These are phyloP conservation scores for Aspergillus vadensis DNA, from an alignment of 2,329 filamentous ascomycete genomes.

Conservation along the genomic window DNA sequence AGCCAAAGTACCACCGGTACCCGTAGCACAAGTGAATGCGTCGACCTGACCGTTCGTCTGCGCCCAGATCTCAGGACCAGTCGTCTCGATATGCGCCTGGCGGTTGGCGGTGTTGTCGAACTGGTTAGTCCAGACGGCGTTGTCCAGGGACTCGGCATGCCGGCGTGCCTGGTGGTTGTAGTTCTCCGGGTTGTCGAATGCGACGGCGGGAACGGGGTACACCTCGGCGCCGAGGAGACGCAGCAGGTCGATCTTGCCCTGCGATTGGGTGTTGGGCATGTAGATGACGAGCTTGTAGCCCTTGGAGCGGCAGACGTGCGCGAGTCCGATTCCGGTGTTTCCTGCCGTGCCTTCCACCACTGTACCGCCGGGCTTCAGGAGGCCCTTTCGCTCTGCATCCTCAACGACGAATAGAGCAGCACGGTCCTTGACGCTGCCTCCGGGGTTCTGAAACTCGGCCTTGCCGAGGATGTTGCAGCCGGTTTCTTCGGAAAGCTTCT, in stretches of 20 bases:
- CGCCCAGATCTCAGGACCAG: slow-evolving; percentile 94
- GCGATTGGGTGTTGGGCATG: slow-evolving; percentile 98
- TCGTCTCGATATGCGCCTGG: slow-evolving; percentile 92
- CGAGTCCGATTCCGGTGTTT: slow-evolving; percentile 96
- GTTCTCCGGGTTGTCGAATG: slow-evolving; percentile 92
- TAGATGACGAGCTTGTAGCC: slow-evolving; percentile 98
- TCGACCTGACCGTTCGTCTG: slow-evolving; percentile 85
- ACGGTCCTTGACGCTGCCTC: slow-evolving; percentile 93
- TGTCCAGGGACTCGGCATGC: slow-evolving; percentile 82
- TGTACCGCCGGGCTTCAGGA: slow-evolving; percentile 82
- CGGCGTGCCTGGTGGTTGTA: slow-evolving; percentile 95
- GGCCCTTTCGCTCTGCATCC: slow-evolving; percentile 85
- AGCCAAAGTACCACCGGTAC: slow-evolving; percentile 87
- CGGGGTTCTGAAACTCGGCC: slow-evolving; percentile 98
- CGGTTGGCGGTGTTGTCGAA: slow-evolving; percentile 97
- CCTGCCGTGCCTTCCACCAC: slow-evolving; percentile 97
- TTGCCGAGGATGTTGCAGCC: slow-evolving; percentile 95
- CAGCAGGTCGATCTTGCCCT: slow-evolving; percentile 94
- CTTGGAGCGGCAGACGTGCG: slow-evolving; percentile 88
- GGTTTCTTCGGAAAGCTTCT: slow-evolving; percentile 83
- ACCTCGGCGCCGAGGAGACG: slow-evolving; percentile 91
- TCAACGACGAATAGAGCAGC: slow-evolving; percentile 92
- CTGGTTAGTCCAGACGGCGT: slow-evolving; percentile 98
- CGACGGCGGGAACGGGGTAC: slow-evolving; percentile 90
- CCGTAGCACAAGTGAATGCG: slow-evolving; percentile 93